Conservation (phyloP, 1,284 basidiomycete species). For the Bjerkandera adusta region DNA sequence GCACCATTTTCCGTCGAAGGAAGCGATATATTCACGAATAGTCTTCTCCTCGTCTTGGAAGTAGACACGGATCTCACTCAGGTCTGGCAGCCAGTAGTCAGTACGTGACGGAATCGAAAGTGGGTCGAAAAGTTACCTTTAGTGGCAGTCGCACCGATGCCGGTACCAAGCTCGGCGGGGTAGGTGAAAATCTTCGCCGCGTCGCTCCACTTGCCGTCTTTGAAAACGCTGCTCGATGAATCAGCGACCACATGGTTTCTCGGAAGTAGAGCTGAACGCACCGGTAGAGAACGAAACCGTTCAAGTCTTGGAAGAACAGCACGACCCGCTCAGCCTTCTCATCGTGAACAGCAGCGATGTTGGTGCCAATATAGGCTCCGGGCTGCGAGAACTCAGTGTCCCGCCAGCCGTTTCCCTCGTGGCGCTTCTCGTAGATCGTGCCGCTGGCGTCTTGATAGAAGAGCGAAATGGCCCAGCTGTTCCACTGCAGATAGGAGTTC, state of each 20-base stretch:
- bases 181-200: not conserved
- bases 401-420: not conserved
- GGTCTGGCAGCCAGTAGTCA: not conserved
- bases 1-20: constrained; percentile 3
- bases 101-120: not conserved
- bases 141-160: constrained; percentile 11
- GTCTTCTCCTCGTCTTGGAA: constrained; percentile 8
- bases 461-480: constrained; percentile 5
- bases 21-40: constrained; percentile 6
- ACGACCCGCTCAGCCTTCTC: not conserved
- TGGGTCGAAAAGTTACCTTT: constrained; percentile 1
- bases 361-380: constrained; percentile 5
- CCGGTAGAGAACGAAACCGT: constrained; percentile 6
- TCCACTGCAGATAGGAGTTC: constrained; percentile 11
- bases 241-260: not conserved
- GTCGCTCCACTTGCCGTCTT: not conserved
- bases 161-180: constrained; percentile 1
- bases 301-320: constrained; percentile 10
- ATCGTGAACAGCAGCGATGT: constrained; percentile 11
- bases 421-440: constrained; percentile 4
- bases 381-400: constrained; percentile 5
- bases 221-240: not conserved
- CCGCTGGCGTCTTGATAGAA: constrained; percentile 9
- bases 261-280: not conserved
- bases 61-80: constrained; percentile 9